These are phyloP conservation scores for Neurospora sp. DNA, from an alignment of 495 filamentous ascomycete genomes.

Conservation along the genomic window DNA sequence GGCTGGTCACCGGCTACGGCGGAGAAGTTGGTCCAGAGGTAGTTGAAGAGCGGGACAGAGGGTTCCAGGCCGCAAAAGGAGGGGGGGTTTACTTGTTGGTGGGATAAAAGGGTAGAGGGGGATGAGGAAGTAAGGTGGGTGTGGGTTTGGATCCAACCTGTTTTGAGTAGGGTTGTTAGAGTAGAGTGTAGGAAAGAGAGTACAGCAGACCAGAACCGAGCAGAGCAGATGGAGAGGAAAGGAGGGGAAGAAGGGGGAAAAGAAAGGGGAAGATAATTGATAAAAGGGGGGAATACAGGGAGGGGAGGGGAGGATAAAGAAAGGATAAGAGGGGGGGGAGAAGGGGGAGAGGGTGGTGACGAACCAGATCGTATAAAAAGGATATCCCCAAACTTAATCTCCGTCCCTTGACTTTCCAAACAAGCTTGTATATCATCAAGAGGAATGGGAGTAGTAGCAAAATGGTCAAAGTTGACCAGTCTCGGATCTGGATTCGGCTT, in stretches of 20 bases:
- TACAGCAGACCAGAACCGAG: neutral
- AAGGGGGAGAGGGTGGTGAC: neutral
- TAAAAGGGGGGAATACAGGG: neutral
- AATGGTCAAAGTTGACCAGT: slow-evolving; percentile 27
- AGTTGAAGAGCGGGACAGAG: slow-evolving; percentile 8
- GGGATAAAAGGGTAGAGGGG: slow-evolving; percentile 20
- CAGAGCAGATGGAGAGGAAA: neutral
- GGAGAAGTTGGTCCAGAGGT: slow-evolving; percentile 36
- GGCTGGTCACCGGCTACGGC: slow-evolving; percentile 46
- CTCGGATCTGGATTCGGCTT: neutral
- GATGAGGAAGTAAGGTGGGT: slow-evolving; percentile 9
- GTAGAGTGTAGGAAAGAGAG: too few relatives aligned
- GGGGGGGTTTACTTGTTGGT: slow-evolving; percentile 6
- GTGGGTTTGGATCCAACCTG: slow-evolving; percentile 35
- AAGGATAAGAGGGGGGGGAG: neutral
- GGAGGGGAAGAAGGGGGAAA: neutral
- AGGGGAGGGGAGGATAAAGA: too few relatives aligned
- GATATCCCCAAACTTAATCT: slow-evolving; percentile 44
- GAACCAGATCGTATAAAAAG: slow-evolving; percentile 39
- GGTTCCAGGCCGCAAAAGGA: too few relatives aligned
- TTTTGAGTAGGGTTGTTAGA: neutral
- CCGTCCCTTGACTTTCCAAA: slow-evolving; percentile 32
- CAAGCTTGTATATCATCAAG: slow-evolving; percentile 36
- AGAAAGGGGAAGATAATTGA: neutral
- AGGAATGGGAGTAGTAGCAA: slow-evolving; percentile 29